phyloP scores from a whole-genome alignment of 2,329 filamentous ascomycete species.

The Pseudocercospora musae region DNA sequence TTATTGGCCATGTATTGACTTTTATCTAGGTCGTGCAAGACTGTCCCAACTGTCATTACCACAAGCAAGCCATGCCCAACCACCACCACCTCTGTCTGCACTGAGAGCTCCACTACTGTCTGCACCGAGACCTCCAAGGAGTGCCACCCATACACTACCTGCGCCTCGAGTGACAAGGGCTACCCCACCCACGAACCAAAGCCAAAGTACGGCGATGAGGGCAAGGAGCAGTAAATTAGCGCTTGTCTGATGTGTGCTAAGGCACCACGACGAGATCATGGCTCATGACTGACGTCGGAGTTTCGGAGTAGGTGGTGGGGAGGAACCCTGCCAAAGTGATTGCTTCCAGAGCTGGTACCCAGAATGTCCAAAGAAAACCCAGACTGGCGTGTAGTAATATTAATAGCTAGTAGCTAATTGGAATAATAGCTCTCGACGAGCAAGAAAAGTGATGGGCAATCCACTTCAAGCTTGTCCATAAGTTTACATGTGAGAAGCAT shows the following conservation, averaged over 20 bases:
- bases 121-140: slow-evolving; percentile 17
- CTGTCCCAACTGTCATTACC: slow-evolving; percentile 7
- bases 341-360: background rate
- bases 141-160: slow-evolving; percentile 8
- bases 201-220: slow-evolving; percentile 4
- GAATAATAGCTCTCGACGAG: background rate
- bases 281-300: background rate
- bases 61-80: slow-evolving; percentile 14
- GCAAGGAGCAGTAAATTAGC: background rate
- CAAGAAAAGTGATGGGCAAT: background rate
- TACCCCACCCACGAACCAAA: slow-evolving; percentile 11
- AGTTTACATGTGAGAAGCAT: background rate
- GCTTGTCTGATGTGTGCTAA: background rate
- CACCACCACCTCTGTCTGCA: slow-evolving; percentile 7
- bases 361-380: background rate
- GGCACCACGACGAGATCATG: background rate
- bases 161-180: slow-evolving; percentile 5
- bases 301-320: background rate
- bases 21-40: slow-evolving; percentile 3
- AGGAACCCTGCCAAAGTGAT: background rate
- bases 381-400: background rate
- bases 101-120: slow-evolving; percentile 10
- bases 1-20: background rate
- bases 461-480: background rate
- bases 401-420: slow-evolving; percentile 2